These are phyloP conservation scores for Lichtheimia corymbifera DNA, from an alignment of 371 early-diverging fungal genomes.

Conservation along the genomic window DNA sequence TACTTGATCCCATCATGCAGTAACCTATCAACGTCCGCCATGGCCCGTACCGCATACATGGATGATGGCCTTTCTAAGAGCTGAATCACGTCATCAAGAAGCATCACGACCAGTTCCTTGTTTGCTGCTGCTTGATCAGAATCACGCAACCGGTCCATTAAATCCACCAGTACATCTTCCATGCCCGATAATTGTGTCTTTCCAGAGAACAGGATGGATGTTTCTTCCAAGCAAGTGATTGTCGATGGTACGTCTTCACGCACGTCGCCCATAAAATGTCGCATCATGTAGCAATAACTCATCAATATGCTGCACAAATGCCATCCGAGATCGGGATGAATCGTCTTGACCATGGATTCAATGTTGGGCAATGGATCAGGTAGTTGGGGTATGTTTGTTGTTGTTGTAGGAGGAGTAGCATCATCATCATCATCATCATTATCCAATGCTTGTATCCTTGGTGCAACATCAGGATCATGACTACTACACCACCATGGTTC, in stretches of 20 bases:
- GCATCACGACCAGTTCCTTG: conserved; percentile 12
- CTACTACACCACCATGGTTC: conserved; percentile 43
- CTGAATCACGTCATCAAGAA: conserved; percentile 21
- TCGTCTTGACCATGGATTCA: conserved; percentile 16
- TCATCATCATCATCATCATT: conserved; percentile 3
- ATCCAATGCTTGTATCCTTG: conserved; percentile 13
- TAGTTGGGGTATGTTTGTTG: conserved; percentile 12
- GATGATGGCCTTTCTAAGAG: conserved; percentile 4
- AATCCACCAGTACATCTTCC: conserved; percentile 15
- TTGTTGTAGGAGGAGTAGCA: background rate
- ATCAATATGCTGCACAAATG: conserved; percentile 27
- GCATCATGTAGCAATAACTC: conserved; percentile 42
- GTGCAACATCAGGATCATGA: background rate
- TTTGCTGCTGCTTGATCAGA: background rate
- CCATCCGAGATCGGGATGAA: conserved; percentile 21
- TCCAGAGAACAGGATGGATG: conserved; percentile 25
- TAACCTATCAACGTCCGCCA: conserved; percentile 26
- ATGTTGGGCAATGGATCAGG: conserved; percentile 22
- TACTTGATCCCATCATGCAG: conserved; percentile 14
- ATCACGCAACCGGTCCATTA: background rate
- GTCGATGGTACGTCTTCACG: conserved; percentile 26
- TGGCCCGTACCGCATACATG: conserved; percentile 15
- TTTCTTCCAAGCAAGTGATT: conserved; percentile 11
- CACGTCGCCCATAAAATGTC: conserved; percentile 32
- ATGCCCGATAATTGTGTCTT: conserved; percentile 19